Percentiles rank a stretch among this genome's conserved stretches.
These are phyloP conservation scores for Radiomyces spectabilis DNA, from an alignment of 192 early-diverging fungal species.

Conservation along the genomic window DNA sequence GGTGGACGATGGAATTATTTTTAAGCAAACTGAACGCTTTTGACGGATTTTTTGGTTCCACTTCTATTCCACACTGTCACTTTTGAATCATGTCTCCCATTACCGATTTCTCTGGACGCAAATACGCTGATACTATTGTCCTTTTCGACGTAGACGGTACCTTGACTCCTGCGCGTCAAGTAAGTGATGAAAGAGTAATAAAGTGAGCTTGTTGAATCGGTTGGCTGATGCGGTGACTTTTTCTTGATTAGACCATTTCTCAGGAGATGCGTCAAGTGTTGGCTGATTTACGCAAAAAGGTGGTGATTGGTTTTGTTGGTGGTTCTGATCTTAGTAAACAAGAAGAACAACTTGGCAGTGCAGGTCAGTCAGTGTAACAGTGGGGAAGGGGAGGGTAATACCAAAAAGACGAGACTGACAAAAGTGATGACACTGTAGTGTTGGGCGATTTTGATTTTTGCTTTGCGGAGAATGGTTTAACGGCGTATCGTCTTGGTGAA, in stretches of 20 bases:
- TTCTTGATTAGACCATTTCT: conserved; percentile 55
- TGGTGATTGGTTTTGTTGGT: conserved; percentile 94
- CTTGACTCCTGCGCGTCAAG: conserved; percentile 88
- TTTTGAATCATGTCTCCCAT: conserved; percentile 10
- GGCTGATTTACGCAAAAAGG: conserved; percentile 75
- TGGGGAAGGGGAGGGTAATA: conserved; percentile 22
- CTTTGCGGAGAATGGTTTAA: conserved; percentile 97
- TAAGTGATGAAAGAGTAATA: conserved; percentile 28
- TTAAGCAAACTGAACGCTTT: too few species aligned
- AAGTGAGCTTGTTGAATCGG: not conserved
- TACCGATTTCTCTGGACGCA: conserved; percentile 43
- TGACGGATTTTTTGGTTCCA: too few species aligned
- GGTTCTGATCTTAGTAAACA: conserved; percentile 94
- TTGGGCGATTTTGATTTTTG: conserved; percentile 87
- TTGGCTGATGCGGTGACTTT: too few species aligned
- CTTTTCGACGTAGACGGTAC: conserved; percentile 99
- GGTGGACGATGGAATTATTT: too few species aligned
- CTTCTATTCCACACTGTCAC: too few species aligned
- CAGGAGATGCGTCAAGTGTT: conserved; percentile 73
- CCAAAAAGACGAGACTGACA: not conserved
- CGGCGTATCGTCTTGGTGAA: conserved; percentile 76
- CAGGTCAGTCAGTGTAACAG: too few species aligned
- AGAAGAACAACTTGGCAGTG: conserved; percentile 85
- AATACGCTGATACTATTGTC: conserved; percentile 73
- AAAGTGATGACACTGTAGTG: conserved; percentile 42